Conservation (phyloP, 805 yeast genomes). For the fission yeast (Schizosaccharomyces pombe) region ASM294v3 CU329670.1:46501-47000, state of each 20-base stretch:
- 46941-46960: slow-evolving; percentile 25
- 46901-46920: no score
- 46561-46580: slow-evolving; percentile 40
- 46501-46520: slow-evolving; percentile 42
- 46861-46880: slow-evolving; percentile 53
- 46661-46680: slow-evolving; percentile 23
- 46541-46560: slow-evolving; percentile 50
- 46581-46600: background rate
- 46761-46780: slow-evolving; percentile 50
- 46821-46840: slow-evolving; percentile 41
- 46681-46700: slow-evolving; percentile 46
- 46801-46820: slow-evolving; percentile 39
- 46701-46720: slow-evolving; percentile 12
- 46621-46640: slow-evolving; percentile 61
- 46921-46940: background rate
- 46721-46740: slow-evolving; percentile 22
- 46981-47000: slow-evolving; percentile 18
- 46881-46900: slow-evolving; percentile 41
- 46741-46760: slow-evolving; percentile 25
- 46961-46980: slow-evolving; percentile 57
- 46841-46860: slow-evolving; percentile 43
- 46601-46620: slow-evolving; percentile 18
- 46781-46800: slow-evolving; percentile 35
- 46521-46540: slow-evolving; percentile 47
- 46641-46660: slow-evolving; percentile 36